Percentiles rank a stretch among this genome's conserved stretches.
phyloP scores from a whole-genome alignment of 805 yeast genomes.

The Saccharomyces paradoxus region DNA sequence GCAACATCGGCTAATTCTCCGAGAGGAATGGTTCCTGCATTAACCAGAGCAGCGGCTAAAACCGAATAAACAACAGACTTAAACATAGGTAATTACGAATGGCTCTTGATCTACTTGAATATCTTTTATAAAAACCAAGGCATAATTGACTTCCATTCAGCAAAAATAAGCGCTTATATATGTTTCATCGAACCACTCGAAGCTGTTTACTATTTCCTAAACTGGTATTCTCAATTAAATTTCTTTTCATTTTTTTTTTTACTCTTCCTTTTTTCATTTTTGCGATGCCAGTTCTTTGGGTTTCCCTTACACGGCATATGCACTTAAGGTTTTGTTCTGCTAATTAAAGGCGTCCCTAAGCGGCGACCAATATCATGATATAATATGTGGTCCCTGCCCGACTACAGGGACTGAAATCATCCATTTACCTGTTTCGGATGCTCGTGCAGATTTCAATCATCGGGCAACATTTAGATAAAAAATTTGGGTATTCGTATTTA shows the following conservation, averaged over 20 bases:
- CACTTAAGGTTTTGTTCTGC: neutral
- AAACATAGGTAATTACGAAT: neutral
- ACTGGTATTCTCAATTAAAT: neutral
- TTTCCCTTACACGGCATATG: neutral
- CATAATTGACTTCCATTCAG: too few species aligned
- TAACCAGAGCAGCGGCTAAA: neutral
- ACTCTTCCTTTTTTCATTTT: neutral
- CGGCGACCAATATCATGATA: neutral
- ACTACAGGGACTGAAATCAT: neutral
- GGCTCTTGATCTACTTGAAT: neutral
- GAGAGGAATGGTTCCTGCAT: neutral
- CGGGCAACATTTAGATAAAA: neutral
- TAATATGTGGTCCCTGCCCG: neutral
- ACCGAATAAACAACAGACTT: neutral
- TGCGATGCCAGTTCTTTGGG: neutral
- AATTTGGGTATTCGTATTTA: neutral
- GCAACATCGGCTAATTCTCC: slow-evolving; percentile 1
- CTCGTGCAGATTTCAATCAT: neutral
- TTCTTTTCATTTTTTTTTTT: neutral
- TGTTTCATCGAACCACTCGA: neutral
- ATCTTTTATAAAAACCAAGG: neutral
- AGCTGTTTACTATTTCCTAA: neutral
- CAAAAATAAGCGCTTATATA: neutral
- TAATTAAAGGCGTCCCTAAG: neutral
- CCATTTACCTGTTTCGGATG: neutral